Base-by-base conservation (phyloP, 1,139 yeast genomes). In the Kluyveromyces sp. region DNA sequence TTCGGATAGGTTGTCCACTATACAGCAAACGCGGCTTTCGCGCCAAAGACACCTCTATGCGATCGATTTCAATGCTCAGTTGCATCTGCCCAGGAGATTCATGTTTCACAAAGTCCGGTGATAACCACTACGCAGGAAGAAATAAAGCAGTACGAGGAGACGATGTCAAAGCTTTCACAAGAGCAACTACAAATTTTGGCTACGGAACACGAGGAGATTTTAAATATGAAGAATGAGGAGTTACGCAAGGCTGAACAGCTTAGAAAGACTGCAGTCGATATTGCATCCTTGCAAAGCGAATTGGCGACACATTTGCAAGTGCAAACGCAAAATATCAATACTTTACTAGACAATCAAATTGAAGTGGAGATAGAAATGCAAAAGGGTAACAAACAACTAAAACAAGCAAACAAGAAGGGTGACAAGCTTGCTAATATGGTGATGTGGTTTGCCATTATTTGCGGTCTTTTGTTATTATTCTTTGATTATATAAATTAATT, bases 191-290 rank as follows among this genome's bases (percentile, higher is more conserved):
- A 81, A 58, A 74, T 80, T 50, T 70, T 89, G 29, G 81, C 83
- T 53, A 66, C 70, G 10, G 97, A 92, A 61, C 92, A 87, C 62
- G 74, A 78, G 50, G 82, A 79, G 47, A 70, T 90, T 34, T 63
- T 89, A 21, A 69, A 73, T 45, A 63, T 77, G 47, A 83, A 84
- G 56, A 68, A 77, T 21, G 79, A 79, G 43, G 95, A 89, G 54
- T 67, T 90, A 39, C 77, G 79, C 46, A 79, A 80, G 53, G 85
- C 81, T 7, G 80, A 78, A 53, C 71, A 75, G 51, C 78, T 92
- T n/a, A 94, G 89, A 60, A 74, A 73, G 50, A 79, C 95, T 2
- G 81, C 90, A 69, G 67, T 81, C 45, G 97, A 89, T 60, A 84
- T 92, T 43, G 77, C 92, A 2, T 79, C 81, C 47, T 66, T 92